A percentile compares a stretch with the other conserved stretches of the same genome.
Evolutionary conservation across 306 rosid genomes (phyloP).

Genomic region (Quercus rubra): DNA sequence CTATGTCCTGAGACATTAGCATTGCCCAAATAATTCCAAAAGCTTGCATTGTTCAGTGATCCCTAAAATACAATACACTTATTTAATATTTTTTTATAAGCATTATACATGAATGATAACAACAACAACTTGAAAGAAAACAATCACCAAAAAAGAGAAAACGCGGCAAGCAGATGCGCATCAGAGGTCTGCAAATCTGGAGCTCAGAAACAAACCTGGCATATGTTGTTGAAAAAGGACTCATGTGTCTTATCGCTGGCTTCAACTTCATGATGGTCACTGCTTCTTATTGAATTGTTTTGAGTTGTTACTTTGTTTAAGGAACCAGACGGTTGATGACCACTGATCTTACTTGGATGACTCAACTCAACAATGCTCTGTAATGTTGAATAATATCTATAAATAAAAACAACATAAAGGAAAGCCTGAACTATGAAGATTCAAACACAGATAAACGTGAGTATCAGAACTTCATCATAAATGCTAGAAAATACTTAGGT

Average conservation of each 20-base stretch:
- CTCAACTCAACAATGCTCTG: slow-evolving; percentile 37
- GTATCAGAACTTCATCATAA: not conserved
- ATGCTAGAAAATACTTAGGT: not conserved
- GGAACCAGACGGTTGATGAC: slow-evolving; percentile 28
- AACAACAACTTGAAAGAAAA: not conserved
- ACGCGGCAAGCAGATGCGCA: not conserved
- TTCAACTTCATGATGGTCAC: slow-evolving; percentile 24
- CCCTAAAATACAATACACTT: slow-evolving; percentile 35
- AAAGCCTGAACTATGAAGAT: not conserved
- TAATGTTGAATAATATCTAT: slow-evolving; percentile 13
- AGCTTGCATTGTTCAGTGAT: slow-evolving; percentile 31
- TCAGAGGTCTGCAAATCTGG: not conserved
- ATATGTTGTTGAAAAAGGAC: slow-evolving; percentile 10
- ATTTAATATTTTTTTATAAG: no score
- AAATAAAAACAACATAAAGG: slow-evolving; percentile 10
- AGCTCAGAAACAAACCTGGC: slow-evolving; percentile 35
- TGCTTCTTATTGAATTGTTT: slow-evolving; percentile 20
- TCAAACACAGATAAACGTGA: not conserved
- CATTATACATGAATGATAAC: no score
- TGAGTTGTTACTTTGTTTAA: slow-evolving; percentile 23
- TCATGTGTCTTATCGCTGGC: slow-evolving; percentile 26
- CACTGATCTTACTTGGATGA: slow-evolving; percentile 10
- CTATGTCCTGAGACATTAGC: slow-evolving; percentile 37
- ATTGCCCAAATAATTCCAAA: slow-evolving; percentile 43
- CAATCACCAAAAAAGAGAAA: not conserved